phyloP scores from a whole-genome alignment of 352 stramenopile species.

The Pythium rishiriense region DNA sequence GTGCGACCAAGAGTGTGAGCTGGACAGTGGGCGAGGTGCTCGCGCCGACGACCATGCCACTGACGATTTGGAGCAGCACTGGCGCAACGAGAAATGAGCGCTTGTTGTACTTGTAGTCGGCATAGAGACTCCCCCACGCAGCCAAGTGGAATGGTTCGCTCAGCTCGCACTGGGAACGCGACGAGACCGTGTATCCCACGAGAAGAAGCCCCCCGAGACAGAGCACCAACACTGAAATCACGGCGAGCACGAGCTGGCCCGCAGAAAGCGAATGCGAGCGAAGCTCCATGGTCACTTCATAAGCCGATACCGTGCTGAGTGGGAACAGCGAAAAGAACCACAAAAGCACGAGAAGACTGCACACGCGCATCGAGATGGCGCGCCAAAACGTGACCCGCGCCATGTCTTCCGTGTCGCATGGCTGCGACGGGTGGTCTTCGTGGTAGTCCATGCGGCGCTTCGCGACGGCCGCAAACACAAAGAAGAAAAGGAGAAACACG shows the following conservation, averaged over 20 bases:
- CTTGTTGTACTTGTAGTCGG: constrained; percentile 26
- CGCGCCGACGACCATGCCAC: constrained; percentile 25
- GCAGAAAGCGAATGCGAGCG: neutral
- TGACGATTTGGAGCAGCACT: constrained; percentile 30
- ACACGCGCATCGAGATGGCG: constrained; percentile 28
- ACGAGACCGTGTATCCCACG: constrained; percentile 11
- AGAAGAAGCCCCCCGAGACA: constrained; percentile 21
- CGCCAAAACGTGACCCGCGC: constrained; percentile 10
- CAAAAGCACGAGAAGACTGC: constrained; percentile 25
- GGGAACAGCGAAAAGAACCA: constrained; percentile 32
- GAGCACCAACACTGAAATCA: constrained; percentile 8
- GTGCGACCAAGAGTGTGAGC: constrained; percentile 21
- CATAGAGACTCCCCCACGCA: constrained; percentile 32
- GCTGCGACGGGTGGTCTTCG: neutral
- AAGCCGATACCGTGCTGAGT: constrained; percentile 22
- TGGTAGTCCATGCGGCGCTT: constrained; percentile 13
- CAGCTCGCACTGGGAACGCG: constrained; percentile 17
- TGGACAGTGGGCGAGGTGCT: neutral
- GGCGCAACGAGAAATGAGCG: constrained; percentile 30
- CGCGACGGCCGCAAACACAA: constrained; percentile 18
- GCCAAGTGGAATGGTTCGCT: constrained; percentile 19
- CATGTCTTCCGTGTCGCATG: neutral
- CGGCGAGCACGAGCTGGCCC: constrained; percentile 12
- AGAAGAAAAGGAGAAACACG: constrained; percentile 27
- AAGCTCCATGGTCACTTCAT: constrained; percentile 31